A percentile compares a stretch with the other conserved stretches of the same genome.
phyloP scores from a whole-genome alignment of 306 rosid species.

The Prunus persica region DNA sequence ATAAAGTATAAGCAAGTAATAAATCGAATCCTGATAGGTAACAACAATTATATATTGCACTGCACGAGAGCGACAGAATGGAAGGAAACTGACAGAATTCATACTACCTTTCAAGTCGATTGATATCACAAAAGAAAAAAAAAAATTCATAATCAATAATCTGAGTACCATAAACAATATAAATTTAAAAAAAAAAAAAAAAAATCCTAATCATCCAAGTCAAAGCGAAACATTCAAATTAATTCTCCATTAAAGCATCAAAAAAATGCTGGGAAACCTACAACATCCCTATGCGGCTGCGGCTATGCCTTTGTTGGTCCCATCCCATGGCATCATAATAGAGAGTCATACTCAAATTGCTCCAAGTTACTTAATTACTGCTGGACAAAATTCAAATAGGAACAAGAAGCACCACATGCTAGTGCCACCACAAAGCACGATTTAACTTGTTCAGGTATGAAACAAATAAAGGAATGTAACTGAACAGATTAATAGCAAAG shows the following conservation, averaged over 20 bases:
- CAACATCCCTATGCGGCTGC: background rate
- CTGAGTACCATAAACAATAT: too few species aligned
- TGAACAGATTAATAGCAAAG: slow-evolving; percentile 10
- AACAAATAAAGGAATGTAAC: slow-evolving; percentile 29
- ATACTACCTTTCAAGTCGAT: too few species aligned
- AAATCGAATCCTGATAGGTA: too few species aligned
- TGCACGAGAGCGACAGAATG: too few species aligned
- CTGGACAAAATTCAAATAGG: slow-evolving; percentile 27
- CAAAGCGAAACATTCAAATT: slow-evolving; percentile 8
- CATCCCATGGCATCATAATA: background rate
- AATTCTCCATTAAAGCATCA: slow-evolving; percentile 10
- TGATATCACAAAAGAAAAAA: background rate
- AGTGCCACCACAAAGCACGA: slow-evolving; percentile 25
- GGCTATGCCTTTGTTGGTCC: background rate
- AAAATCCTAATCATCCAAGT: background rate
- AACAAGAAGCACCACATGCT: slow-evolving; percentile 16
- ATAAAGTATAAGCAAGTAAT: too few species aligned
- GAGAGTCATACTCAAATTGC: slow-evolving; percentile 8
- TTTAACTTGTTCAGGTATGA: slow-evolving; percentile 2
- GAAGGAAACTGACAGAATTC: too few species aligned
- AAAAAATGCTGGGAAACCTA: background rate
- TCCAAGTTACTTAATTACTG: slow-evolving; percentile 2
- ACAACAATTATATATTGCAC: too few species aligned
- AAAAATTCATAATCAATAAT: background rate
- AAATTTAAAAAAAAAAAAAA: too few species aligned